Conservation (phyloP, 495 filamentous ascomycete genomes). For the Hypoxylon lienhwacheense region DNA sequence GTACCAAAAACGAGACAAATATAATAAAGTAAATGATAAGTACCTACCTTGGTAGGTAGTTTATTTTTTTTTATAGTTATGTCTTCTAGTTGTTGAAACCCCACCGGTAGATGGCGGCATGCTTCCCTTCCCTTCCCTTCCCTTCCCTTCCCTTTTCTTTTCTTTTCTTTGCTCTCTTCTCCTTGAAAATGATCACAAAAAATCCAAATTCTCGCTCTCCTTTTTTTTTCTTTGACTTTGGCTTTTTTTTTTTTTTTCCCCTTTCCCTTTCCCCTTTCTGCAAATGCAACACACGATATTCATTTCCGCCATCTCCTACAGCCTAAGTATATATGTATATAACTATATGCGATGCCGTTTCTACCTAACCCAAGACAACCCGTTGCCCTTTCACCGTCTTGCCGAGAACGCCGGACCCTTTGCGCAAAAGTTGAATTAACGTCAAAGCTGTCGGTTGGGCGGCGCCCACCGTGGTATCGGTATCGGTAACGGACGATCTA, state of each 20-base stretch:
- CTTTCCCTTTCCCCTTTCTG: not conserved
- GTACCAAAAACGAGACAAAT: too few species aligned
- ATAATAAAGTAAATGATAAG: too few species aligned
- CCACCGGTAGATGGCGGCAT: constrained; percentile 21
- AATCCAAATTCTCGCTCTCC: not conserved
- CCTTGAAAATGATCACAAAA: constrained; percentile 7
- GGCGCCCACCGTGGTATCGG: not conserved
- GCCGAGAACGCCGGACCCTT: constrained; percentile 38
- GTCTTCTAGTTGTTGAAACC: constrained; percentile 41
- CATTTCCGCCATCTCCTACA: not conserved
- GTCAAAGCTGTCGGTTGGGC: constrained; percentile 35
- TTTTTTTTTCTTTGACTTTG: not conserved
- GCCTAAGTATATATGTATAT: constrained; percentile 13
- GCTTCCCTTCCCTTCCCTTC: not conserved
- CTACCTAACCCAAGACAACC: constrained; percentile 3
- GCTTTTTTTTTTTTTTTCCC: not conserved
- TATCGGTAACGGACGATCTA: not conserved
- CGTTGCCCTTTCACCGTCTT: constrained; percentile 10
- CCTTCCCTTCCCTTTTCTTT: too few species aligned
- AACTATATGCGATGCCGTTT: too few species aligned
- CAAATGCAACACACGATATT: not conserved
- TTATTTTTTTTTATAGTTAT: too few species aligned
- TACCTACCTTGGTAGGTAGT: too few species aligned
- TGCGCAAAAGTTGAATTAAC: constrained; percentile 45
- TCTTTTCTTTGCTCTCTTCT: constrained; percentile 15